Base-by-base conservation (phyloP, 1,139 yeast species). In the Blastobotrys buckinghamii region DNA sequence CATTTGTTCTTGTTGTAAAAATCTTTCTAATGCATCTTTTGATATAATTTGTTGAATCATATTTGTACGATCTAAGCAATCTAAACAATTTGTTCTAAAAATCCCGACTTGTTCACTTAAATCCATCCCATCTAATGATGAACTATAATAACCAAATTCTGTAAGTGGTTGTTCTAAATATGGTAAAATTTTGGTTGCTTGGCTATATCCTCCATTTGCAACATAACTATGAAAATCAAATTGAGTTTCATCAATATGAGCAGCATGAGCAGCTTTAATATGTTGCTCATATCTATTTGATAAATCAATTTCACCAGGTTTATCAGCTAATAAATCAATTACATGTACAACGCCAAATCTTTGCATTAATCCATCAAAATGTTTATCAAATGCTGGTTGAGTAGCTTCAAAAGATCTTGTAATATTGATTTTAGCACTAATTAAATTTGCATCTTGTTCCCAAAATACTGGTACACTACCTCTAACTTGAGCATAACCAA, bases 391-490 rank as follows among this genome's bases (percentile, higher is more conserved):
- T 1, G 92, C 80, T 0, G 96, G 95, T 60, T 88, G 96, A 0
- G 97, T 82, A 0, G 97, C 98, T 56, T 89, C 97, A 26, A 77
- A 68, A 1, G 96, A 86, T 59, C 98, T 74, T 0, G 97, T 89
- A 12, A 94, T 76, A 35, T 86, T 84, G 45, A 92, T 87, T 64
- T 90, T 92, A 16, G 92, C 84, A 42, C 81, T 63, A n/a, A 82
- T 70, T 49, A 82, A 68, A 12, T 87, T 83, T 1, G 95, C 81
- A 60, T 90, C 97, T 65, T 94, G 99, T 64, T 94, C 98, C 98
- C 98, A 94, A 63, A 94, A 94, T 1, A 94, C 76, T 0, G 99
- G 98, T 2, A 92, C 92, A 15, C 96, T 85, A 2, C 99, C 99
- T 64, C 99, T 74, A 15, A 92, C 78, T 65, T 90, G 96, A 1